phyloP scores from a whole-genome alignment of 106 monocot genomes.

The Phalaenopsis aphrodite region DNA sequence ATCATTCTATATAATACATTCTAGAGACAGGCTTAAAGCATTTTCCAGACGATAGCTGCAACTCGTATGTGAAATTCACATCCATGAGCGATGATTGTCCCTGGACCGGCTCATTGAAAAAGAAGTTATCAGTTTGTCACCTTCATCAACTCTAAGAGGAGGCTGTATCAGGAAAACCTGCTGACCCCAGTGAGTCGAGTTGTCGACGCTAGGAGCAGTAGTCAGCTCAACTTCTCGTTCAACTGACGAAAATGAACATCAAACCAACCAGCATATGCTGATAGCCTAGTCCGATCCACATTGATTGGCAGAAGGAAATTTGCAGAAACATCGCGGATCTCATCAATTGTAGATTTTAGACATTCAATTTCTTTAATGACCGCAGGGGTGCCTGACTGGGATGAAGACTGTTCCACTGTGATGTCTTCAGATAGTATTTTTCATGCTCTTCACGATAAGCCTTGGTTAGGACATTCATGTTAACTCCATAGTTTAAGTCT shows the following conservation, averaged over 20 bases:
- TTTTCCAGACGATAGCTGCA: slow-evolving; percentile 59
- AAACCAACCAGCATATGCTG: slow-evolving; percentile 96
- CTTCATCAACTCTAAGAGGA: slow-evolving; percentile 49
- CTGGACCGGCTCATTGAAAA: slow-evolving; percentile 74
- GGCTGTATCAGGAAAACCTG: slow-evolving; percentile 80
- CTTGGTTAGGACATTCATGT: slow-evolving; percentile 78
- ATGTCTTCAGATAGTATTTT: slow-evolving; percentile 93
- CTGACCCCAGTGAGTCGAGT: slow-evolving; percentile 85
- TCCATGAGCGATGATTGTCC: slow-evolving; percentile 90
- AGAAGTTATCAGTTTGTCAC: slow-evolving; percentile 42
- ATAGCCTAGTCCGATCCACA: slow-evolving; percentile 41
- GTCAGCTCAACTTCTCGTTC: slow-evolving; percentile 59
- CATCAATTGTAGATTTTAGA: slow-evolving; percentile 75
- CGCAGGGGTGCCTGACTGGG: slow-evolving; percentile 62
- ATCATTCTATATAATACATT: slow-evolving; percentile 69
- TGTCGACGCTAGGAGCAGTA: slow-evolving; percentile 75
- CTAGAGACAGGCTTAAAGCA: slow-evolving; percentile 34
- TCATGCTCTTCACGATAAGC: slow-evolving; percentile 73
- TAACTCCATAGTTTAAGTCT: slow-evolving; percentile 77
- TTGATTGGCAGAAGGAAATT: slow-evolving; percentile 40
- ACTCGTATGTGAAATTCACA: slow-evolving; percentile 51
- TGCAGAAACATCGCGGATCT: slow-evolving; percentile 45
- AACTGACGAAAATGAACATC: slow-evolving; percentile 95
- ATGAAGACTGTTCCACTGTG: slow-evolving; percentile 82
- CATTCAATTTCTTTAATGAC: slow-evolving; percentile 90